Evolutionary conservation across 345 rosid genomes (phyloP).

Genomic region (Acer campestre): DNA sequence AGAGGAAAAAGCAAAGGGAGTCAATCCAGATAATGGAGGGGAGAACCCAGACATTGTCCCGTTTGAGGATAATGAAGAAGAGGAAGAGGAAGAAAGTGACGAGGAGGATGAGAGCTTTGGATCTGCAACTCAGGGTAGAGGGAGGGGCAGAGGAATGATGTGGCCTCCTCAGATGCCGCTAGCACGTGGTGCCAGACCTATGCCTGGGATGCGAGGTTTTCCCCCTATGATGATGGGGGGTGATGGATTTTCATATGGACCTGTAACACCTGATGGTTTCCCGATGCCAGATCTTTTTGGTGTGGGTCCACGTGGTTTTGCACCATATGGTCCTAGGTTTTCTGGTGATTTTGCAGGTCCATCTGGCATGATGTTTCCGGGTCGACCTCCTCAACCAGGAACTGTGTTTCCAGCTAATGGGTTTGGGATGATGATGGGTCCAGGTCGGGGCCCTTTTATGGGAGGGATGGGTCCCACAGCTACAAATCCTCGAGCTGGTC

Average conservation of each 20-base stretch:
- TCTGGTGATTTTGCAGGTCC: conserved; percentile 87
- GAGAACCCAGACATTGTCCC: conserved; percentile 97
- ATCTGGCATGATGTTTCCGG: conserved; percentile 93
- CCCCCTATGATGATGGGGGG: conserved; percentile 83
- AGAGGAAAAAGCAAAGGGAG: conserved; percentile 97
- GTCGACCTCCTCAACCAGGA: conserved; percentile 89
- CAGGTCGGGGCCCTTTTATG: conserved; percentile 78
- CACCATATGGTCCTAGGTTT: conserved; percentile 90
- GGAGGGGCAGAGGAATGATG: conserved; percentile 95
- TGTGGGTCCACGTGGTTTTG: conserved; percentile 78
- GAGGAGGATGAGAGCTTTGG: conserved; percentile 75
- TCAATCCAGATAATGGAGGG: conserved; percentile 68
- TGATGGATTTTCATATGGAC: conserved; percentile 84
- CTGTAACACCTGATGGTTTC: conserved; percentile 64
- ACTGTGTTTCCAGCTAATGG: conserved; percentile 76
- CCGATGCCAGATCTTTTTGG: conserved; percentile 90
- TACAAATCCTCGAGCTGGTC: conserved; percentile 52
- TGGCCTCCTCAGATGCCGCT: conserved; percentile 93
- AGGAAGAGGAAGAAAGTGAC: conserved; percentile 94
- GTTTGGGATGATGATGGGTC: conserved; percentile 93
- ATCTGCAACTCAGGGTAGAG: conserved; percentile 71
- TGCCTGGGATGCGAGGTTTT: conserved; percentile 85
- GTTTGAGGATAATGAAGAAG: conserved; percentile 96
- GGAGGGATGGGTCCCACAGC: conserved; percentile 72
- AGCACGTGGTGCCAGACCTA: conserved; percentile 79